Percentiles rank a stretch among this genome's conserved stretches.
Evolutionary conservation across 192 early-diverging fungal species (phyloP).

Genomic region (Phycomyces blakesleeanus): DNA sequence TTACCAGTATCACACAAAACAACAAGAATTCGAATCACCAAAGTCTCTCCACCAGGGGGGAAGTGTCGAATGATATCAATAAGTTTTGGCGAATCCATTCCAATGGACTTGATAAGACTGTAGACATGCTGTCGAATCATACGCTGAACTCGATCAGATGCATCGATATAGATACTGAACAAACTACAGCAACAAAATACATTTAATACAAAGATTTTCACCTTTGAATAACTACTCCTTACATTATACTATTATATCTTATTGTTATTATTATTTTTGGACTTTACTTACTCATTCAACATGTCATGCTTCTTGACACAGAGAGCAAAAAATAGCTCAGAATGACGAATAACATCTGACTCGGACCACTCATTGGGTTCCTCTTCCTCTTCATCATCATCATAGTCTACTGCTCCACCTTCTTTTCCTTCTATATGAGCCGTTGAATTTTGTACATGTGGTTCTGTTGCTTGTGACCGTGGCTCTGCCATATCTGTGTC

Average conservation of each 20-base stretch:
- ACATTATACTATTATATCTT: no score
- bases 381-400: slow-evolving; percentile 1
- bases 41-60: slow-evolving; percentile 66
- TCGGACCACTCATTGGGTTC: slow-evolving; percentile 44
- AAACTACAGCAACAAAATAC: slow-evolving; percentile 41
- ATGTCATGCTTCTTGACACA: slow-evolving; percentile 69
- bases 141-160: slow-evolving; percentile 39
- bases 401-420: neutral
- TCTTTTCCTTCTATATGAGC: no score
- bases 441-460: no score
- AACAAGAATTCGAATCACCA: slow-evolving; percentile 59
- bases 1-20: slow-evolving; percentile 60
- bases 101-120: slow-evolving; percentile 64
- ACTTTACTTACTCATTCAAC: slow-evolving; percentile 53
- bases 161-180: slow-evolving; percentile 43
- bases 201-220: no score
- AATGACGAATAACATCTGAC: slow-evolving; percentile 57
- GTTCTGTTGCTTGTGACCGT: no score
- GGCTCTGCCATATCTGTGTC: neutral
- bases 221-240: no score
- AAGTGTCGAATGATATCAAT: slow-evolving; percentile 57
- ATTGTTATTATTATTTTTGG: neutral
- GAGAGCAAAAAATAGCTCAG: slow-evolving; percentile 77
- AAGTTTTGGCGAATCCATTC: slow-evolving; percentile 50
- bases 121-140: slow-evolving; percentile 56